Base-by-base conservation (phyloP, 163 green algal species). In the Scenedesmus sp. region DNA sequence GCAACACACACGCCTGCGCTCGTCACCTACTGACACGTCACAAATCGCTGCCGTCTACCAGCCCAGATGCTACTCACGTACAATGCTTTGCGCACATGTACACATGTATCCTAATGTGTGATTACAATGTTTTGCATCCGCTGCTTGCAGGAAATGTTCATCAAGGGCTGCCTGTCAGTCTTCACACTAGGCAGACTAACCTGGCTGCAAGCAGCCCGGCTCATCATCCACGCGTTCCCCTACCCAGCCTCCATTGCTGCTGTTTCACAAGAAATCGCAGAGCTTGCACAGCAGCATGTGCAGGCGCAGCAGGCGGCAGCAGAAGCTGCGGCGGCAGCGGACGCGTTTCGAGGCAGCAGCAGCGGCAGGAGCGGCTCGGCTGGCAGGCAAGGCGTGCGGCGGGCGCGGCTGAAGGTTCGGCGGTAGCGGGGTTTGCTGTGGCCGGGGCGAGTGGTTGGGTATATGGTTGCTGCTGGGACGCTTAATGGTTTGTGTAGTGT, bases 181-280 rank as follows among this genome's bases (percentile, higher is more conserved):
- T 73, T 66, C 55, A 67, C 56, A 4, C 23, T 52, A 15, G 55
- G 20, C 16, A 73, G 56, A 20, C 54, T 87, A 6, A 67, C 54
- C 8, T 87, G 82, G 82, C 82, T 73, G 82, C 86, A 90, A 66
- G 67, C 62, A 6, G 86, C 67, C 2, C 66, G 57, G 18, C 70
- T 90, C 8, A 73, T 90, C 54, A 46, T 90, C 67, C 16, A 54
- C 54, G n/a, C 67, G 20, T 90, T 90, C 15, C 86, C 86, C 6
- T 84, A 73, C 52, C 86, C 86, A 1, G 86, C 86, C 26, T 46
- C 86, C 20, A 70, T 84, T 15, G 26, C n/a, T 10, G 46, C 46
- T 6, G 20, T 90, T 13, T 59, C 34, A 6, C 86, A 90, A 16
- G 86, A 85, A 6, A 70, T 85, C 16, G 55, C 66, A 26, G 13